These are phyloP conservation scores for Sugiyamaella xylanicola DNA, from an alignment of 1,139 yeast genomes.

Conservation along the genomic window DNA sequence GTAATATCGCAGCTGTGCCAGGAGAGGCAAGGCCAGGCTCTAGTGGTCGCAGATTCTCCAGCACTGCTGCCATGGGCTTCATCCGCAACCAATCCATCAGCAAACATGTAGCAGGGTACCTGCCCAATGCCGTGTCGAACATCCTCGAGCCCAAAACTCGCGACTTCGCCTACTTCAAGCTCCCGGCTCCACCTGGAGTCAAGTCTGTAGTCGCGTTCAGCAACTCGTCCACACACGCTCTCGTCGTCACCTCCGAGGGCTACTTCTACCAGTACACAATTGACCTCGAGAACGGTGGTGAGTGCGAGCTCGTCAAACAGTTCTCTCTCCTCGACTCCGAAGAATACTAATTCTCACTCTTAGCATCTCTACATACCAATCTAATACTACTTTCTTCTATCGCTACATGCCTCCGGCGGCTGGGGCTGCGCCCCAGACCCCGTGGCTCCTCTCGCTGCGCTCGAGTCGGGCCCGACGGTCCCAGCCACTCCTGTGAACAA, in stretches of 20 bases:
- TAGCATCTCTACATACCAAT: background rate
- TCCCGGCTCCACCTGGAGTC: slow-evolving; percentile 55
- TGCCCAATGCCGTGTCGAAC: slow-evolving; percentile 82
- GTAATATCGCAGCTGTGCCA: too few species aligned
- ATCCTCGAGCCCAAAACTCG: slow-evolving; percentile 82
- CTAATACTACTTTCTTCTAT: background rate
- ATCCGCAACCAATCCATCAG: slow-evolving; percentile 40
- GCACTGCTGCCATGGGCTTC: slow-evolving; percentile 14
- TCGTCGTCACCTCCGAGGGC: slow-evolving; percentile 88
- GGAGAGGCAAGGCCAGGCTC: too few species aligned
- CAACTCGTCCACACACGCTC: slow-evolving; percentile 60
- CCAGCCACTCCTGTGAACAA: too few species aligned
- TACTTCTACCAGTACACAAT: slow-evolving; percentile 80
- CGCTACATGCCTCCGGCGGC: background rate
- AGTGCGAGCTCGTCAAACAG: slow-evolving; percentile 78
- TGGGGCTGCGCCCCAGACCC: background rate
- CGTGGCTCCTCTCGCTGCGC: background rate
- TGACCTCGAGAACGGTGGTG: slow-evolving; percentile 91
- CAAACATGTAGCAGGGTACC: slow-evolving; percentile 79
- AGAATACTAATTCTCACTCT: slow-evolving; percentile 13
- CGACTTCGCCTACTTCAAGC: slow-evolving; percentile 89
- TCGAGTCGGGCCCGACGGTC: too few species aligned
- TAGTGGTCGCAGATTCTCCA: slow-evolving; percentile 1
- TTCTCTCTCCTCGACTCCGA: slow-evolving; percentile 47
- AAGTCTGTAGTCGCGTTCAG: slow-evolving; percentile 48